Conservation (phyloP, 2,329 filamentous ascomycete species). For the Drechslerella stenobrocha region DNA sequence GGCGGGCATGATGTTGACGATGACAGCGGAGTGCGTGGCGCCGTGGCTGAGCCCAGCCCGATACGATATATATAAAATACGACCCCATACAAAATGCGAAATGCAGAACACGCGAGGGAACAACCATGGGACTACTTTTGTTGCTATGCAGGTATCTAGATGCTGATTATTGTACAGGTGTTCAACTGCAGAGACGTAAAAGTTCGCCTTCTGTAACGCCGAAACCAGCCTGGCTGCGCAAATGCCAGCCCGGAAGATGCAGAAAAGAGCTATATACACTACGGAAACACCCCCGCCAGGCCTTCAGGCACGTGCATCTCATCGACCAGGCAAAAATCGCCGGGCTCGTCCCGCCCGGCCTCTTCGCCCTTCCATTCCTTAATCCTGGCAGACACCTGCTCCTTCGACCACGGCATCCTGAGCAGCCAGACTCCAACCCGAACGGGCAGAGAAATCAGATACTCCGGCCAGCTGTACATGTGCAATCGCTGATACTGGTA, state of each 20-base stretch:
- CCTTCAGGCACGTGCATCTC: conserved; percentile 67
- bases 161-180: neutral
- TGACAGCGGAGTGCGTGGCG: conserved; percentile 15
- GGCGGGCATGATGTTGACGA: neutral
- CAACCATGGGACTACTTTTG: neutral
- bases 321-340: conserved; percentile 61
- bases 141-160: neutral
- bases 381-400: conserved; percentile 57
- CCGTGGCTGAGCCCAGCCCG: conserved; percentile 16
- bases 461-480: conserved; percentile 59
- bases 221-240: neutral
- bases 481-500: conserved; percentile 58
- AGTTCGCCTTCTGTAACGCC: neutral
- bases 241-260: neutral
- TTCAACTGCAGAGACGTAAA: no score
- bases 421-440: conserved; percentile 54
- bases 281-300: no score
- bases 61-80: no score
- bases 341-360: conserved; percentile 56
- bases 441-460: conserved; percentile 58
- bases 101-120: neutral
- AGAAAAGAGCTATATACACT: neutral
- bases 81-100: neutral
- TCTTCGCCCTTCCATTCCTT: conserved; percentile 57
- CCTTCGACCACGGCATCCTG: conserved; percentile 56